These are phyloP conservation scores for Aspergillus affinis DNA, from an alignment of 495 filamentous ascomycete genomes.

Conservation along the genomic window DNA sequence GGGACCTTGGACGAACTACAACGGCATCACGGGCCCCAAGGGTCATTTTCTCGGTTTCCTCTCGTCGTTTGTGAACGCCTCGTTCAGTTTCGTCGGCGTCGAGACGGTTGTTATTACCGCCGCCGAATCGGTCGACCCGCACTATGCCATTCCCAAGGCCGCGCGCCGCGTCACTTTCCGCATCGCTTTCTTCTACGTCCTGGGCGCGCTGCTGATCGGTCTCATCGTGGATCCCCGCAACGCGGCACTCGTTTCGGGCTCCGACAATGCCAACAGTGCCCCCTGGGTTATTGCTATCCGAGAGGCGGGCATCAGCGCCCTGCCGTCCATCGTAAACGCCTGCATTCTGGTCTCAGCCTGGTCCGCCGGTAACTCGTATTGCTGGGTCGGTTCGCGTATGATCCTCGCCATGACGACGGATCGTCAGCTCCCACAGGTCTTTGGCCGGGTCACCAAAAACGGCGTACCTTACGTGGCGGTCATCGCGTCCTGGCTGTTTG, in stretches of 20 bases:
- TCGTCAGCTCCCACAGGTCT: conserved; percentile 34
- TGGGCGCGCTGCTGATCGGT: conserved; percentile 56
- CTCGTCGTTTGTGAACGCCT: conserved; percentile 47
- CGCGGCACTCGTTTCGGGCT: conserved; percentile 50
- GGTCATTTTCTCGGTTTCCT: conserved; percentile 48
- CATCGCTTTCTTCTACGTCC: conserved; percentile 77
- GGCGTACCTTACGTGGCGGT: conserved; percentile 40
- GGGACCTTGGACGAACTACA: conserved; percentile 39
- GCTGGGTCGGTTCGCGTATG: conserved; percentile 40
- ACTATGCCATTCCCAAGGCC: conserved; percentile 73
- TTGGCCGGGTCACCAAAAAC: conserved; percentile 31
- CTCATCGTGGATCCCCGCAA: conserved; percentile 53
- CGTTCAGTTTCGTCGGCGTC: conserved; percentile 56
- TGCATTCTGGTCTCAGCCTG: conserved; percentile 66
- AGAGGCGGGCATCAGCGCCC: conserved; percentile 61
- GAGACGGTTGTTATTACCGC: conserved; percentile 79
- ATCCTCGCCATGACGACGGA: conserved; percentile 40
- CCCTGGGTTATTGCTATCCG: conserved; percentile 60
- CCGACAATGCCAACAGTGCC: conserved; percentile 44
- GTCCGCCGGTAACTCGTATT: conserved; percentile 63
- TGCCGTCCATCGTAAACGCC: conserved; percentile 76
- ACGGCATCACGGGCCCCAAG: conserved; percentile 32
- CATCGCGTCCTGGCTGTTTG: conserved; percentile 33
- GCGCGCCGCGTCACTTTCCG: conserved; percentile 84
- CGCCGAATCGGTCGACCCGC: conserved; percentile 78